Percentiles rank a stretch among this genome's conserved stretches.
phyloP scores from a whole-genome alignment of 805 yeast species.

The Geotrichum ghanense region DNA sequence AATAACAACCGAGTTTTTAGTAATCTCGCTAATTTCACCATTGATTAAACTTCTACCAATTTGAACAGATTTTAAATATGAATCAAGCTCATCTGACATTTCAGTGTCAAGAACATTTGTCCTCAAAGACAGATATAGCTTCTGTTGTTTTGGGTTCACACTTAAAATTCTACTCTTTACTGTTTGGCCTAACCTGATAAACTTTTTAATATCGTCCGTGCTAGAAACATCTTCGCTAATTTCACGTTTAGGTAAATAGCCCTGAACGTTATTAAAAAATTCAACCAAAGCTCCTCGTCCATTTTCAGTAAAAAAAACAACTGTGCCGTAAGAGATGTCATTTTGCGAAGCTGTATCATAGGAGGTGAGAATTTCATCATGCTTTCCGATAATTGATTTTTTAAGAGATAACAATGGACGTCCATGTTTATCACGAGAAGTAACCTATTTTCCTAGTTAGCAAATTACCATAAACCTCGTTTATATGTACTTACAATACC shows the following conservation, averaged over 20 bases:
- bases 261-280: constrained; percentile 69
- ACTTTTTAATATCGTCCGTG: constrained; percentile 66
- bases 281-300: constrained; percentile 74
- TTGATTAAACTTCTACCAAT: constrained; percentile 37
- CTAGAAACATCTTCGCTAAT: constrained; percentile 67
- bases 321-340: constrained; percentile 55
- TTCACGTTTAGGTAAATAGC: constrained; percentile 77
- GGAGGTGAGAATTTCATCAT: constrained; percentile 27
- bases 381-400: constrained; percentile 62
- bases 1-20: constrained; percentile 60
- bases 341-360: constrained; percentile 48
- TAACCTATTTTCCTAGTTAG: constrained; percentile 12
- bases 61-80: constrained; percentile 28
- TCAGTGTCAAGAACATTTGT: neutral
- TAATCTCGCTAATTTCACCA: constrained; percentile 59
- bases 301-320: constrained; percentile 43
- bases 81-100: constrained; percentile 10
- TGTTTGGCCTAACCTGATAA: constrained; percentile 75
- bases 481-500: constrained; percentile 55
- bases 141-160: constrained; percentile 40
- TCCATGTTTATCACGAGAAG: constrained; percentile 27
- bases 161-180: constrained; percentile 55
- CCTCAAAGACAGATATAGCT: constrained; percentile 64
- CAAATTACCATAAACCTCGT: constrained; percentile 5
- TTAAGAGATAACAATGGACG: constrained; percentile 60